These are phyloP conservation scores for Psilocybe sp. DNA, from an alignment of 768 basidiomycete species.

Conservation along the genomic window DNA sequence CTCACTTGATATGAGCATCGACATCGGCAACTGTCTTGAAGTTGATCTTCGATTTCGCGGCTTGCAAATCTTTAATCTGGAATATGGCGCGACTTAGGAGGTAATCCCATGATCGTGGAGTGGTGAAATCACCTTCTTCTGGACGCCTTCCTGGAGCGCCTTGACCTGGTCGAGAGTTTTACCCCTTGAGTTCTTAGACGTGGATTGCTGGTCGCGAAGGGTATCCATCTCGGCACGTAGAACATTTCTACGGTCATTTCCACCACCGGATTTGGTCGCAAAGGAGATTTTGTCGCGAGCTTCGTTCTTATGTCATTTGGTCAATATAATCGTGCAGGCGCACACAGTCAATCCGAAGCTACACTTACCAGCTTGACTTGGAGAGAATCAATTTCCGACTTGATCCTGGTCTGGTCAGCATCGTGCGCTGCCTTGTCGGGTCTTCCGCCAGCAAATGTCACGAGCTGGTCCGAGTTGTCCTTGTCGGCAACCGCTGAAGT, in stretches of 20 bases:
- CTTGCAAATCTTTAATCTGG: conserved; percentile 85
- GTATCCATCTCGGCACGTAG: conserved; percentile 81
- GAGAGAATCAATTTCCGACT: conserved; percentile 78
- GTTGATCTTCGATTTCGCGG: conserved; percentile 69
- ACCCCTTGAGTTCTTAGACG: conserved; percentile 63
- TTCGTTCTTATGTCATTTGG: conserved; percentile 43
- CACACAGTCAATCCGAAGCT: not conserved
- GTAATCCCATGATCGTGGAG: not conserved
- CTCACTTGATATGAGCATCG: conserved; percentile 83
- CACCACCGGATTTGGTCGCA: conserved; percentile 56
- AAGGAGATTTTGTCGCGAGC: conserved; percentile 75
- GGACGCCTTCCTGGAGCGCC: conserved; percentile 68
- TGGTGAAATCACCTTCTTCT: conserved; percentile 65
- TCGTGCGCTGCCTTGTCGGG: conserved; percentile 89
- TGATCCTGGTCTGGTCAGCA: conserved; percentile 79
- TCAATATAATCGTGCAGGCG: conserved; percentile 5
- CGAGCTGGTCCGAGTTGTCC: conserved; percentile 40
- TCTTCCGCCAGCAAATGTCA: conserved; percentile 44
- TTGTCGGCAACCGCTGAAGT: conserved; percentile 38
- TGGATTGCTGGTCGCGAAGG: conserved; percentile 77
- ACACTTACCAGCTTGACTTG: conserved; percentile 76
- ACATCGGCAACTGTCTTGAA: conserved; percentile 86
- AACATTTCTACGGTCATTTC: conserved; percentile 66
- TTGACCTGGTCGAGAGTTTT: conserved; percentile 82
- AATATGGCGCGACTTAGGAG: conserved; percentile 7